Evolutionary conservation across 2,329 filamentous ascomycete species (phyloP).

Genomic region (Paracorniculantispora psalliotae): DNA sequence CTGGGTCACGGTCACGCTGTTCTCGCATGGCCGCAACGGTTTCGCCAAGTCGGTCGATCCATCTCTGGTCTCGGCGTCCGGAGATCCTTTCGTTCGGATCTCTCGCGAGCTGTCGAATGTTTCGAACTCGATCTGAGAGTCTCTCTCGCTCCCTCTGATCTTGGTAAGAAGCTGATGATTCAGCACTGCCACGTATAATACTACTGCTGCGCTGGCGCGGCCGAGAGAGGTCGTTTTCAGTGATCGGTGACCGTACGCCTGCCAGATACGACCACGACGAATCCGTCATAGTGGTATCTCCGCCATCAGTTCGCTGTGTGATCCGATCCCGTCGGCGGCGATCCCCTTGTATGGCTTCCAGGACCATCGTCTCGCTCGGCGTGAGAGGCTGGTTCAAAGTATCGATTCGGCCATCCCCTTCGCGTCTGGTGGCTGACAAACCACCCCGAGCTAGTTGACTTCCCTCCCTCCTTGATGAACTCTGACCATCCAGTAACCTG

Average conservation of each 20-base stretch:
- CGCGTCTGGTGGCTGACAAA: background rate
- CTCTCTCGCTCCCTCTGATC: constrained; percentile 34
- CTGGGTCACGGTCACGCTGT: constrained; percentile 29
- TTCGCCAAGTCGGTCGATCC: constrained; percentile 32
- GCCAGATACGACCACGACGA: constrained; percentile 19
- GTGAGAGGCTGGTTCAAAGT: constrained; percentile 47
- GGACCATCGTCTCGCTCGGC: constrained; percentile 49
- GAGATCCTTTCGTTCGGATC: constrained; percentile 21
- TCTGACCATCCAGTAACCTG: constrained; percentile 43
- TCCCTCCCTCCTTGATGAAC: constrained; percentile 32
- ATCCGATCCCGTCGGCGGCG: constrained; percentile 46
- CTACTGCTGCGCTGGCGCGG: constrained; percentile 31
- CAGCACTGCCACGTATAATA: constrained; percentile 34
- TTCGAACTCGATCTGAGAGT: constrained; percentile 30
- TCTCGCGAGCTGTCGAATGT: constrained; percentile 28
- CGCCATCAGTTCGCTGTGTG: constrained; percentile 23
- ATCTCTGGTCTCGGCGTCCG: constrained; percentile 27
- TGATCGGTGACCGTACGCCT: constrained; percentile 17
- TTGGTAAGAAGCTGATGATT: constrained; percentile 33
- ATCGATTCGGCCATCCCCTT: constrained; percentile 32
- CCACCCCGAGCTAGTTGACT: constrained; percentile 9
- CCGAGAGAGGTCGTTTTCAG: constrained; percentile 24
- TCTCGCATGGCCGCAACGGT: constrained; percentile 32
- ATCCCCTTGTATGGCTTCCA: constrained; percentile 52
- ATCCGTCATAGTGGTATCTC: constrained; percentile 17